These are phyloP conservation scores for Tephrocybe sp. DNA, from an alignment of 768 basidiomycete species.

Conservation along the genomic window DNA sequence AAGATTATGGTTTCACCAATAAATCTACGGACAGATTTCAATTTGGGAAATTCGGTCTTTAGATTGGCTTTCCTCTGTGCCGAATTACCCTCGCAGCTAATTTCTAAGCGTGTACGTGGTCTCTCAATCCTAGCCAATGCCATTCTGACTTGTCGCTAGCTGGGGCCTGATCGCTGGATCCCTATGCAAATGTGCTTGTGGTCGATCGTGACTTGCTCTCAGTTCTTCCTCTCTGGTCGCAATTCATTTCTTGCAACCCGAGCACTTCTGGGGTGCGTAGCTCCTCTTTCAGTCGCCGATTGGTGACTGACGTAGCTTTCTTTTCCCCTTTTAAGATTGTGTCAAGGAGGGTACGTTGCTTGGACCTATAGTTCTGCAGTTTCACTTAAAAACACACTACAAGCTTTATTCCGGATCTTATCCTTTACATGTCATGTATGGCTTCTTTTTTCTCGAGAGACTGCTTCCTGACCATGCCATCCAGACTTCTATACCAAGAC, in stretches of 20 bases:
- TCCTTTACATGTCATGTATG: constrained; percentile 62
- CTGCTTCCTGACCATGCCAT: neutral
- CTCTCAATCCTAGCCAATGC: neutral
- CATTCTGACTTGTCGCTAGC: constrained; percentile 23
- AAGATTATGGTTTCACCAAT: neutral
- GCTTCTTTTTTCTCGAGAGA: constrained; percentile 2
- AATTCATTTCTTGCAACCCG: constrained; percentile 49
- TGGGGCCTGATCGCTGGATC: constrained; percentile 68
- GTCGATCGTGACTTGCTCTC: constrained; percentile 49
- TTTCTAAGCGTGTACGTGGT: constrained; percentile 52
- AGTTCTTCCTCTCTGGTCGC: constrained; percentile 59
- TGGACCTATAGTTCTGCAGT: no score
- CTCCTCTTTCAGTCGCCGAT: neutral
- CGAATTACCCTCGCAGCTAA: constrained; percentile 61
- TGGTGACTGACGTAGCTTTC: neutral
- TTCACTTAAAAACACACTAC: no score
- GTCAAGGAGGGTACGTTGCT: constrained; percentile 48
- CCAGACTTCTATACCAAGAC: constrained; percentile 60
- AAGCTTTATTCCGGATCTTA: constrained; percentile 58
- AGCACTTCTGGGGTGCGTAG: constrained; percentile 44
- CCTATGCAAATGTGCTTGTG: constrained; percentile 57
- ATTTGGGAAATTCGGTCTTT: constrained; percentile 55
- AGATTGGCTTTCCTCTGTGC: constrained; percentile 51
- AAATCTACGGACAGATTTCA: constrained; percentile 50
- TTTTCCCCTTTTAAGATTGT: constrained; percentile 20